These are phyloP conservation scores for Pseudogymnoascus sp. DNA, from an alignment of 2,329 filamentous ascomycete species.

Conservation along the genomic window DNA sequence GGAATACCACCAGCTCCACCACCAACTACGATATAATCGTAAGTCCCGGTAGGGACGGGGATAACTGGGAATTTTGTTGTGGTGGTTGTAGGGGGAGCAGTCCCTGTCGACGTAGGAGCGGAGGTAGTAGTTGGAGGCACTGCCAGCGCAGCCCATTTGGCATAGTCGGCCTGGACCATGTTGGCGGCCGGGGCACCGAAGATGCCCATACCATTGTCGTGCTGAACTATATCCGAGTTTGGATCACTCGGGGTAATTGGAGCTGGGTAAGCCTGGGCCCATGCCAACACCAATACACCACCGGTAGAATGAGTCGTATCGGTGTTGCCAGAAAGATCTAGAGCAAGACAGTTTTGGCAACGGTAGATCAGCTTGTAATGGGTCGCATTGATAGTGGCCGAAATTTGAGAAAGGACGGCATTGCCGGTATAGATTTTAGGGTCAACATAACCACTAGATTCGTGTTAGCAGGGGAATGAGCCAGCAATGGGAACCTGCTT, in stretches of 20 bases:
- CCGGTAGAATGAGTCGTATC: conserved; percentile 32
- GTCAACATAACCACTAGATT: conserved; percentile 43
- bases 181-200: conserved; percentile 38
- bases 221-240: conserved; percentile 40
- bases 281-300: conserved; percentile 43
- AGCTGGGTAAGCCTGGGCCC: conserved; percentile 38
- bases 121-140: conserved; percentile 17
- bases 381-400: neutral
- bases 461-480: neutral
- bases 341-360: conserved; percentile 35
- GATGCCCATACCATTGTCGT: conserved; percentile 46
- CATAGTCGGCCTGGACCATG: conserved; percentile 34
- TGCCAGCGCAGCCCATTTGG: conserved; percentile 25
- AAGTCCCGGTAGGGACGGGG: neutral
- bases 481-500: conserved; percentile 9
- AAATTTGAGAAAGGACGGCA: conserved; percentile 2
- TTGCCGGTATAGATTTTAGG: conserved; percentile 51
- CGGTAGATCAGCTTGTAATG: conserved; percentile 5
- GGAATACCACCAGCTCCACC: conserved; percentile 11
- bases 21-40: conserved; percentile 10
- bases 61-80: neutral
- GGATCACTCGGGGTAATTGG: conserved; percentile 35
- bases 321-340: conserved; percentile 39
- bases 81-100: conserved; percentile 14
- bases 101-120: neutral